A percentile compares a stretch with the other conserved stretches of the same genome.
These are phyloP conservation scores for Boletus rubropictus DNA, from an alignment of 768 basidiomycete genomes.

Conservation along the genomic window DNA sequence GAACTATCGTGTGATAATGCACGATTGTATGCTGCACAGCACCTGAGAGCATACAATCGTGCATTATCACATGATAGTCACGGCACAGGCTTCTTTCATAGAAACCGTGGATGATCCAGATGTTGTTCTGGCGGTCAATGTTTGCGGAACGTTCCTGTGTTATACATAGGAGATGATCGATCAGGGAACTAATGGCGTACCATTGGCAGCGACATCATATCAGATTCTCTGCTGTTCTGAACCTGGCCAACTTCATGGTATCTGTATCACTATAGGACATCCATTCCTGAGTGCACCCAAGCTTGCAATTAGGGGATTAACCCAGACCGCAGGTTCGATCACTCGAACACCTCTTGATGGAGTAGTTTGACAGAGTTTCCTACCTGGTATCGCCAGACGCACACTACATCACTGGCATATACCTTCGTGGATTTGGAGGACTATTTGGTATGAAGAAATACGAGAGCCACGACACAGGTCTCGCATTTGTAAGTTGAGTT, in stretches of 20 bases:
- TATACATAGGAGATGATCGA: slow-evolving; percentile 43
- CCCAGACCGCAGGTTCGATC: slow-evolving; percentile 29
- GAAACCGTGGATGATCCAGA: slow-evolving; percentile 33
- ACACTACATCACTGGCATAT: slow-evolving; percentile 31
- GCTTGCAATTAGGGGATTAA: slow-evolving; percentile 40
- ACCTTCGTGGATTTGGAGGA: not conserved
- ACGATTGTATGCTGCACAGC: too few species aligned
- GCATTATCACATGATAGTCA: too few species aligned
- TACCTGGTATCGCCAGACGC: slow-evolving; percentile 33
- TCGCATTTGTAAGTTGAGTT: too few species aligned
- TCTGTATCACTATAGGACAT: slow-evolving; percentile 30
- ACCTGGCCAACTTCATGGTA: slow-evolving; percentile 1
- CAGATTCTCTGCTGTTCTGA: not conserved
- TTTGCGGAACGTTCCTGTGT: slow-evolving; percentile 35
- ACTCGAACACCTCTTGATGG: too few species aligned
- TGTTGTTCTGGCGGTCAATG: slow-evolving; percentile 34
- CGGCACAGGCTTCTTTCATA: too few species aligned
- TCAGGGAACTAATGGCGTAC: slow-evolving; percentile 40
- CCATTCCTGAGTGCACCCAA: slow-evolving; percentile 30
- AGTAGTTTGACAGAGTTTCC: slow-evolving; percentile 30
- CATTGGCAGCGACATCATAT: slow-evolving; percentile 23
- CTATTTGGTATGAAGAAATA: too few species aligned
- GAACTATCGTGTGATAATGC: too few species aligned
- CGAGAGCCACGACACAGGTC: too few species aligned
- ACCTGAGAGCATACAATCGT: too few species aligned